A percentile compares a stretch with the other conserved stretches of the same genome.
Conservation (phyloP, 2,329 filamentous ascomycete genomes). For the Sclerotinia sclerotiorum region DNA sequence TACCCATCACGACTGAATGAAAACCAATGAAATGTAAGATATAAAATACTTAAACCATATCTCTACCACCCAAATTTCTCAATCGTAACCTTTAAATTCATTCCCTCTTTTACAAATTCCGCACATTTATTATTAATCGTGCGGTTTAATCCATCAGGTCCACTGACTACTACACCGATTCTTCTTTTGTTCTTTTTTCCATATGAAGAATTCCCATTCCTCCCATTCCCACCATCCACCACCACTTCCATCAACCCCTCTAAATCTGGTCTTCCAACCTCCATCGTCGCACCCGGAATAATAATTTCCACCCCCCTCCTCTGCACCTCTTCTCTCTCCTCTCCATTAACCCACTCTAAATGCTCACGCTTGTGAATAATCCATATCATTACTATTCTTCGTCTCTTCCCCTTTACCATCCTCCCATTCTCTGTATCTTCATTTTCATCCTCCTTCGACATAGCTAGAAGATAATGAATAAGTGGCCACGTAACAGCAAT, state of each 20-base stretch:
- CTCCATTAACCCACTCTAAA: constrained; percentile 52
- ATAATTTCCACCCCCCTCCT: constrained; percentile 52
- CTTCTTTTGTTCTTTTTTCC: constrained; percentile 40
- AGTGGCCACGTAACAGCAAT: constrained; percentile 65
- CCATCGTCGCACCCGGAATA: constrained; percentile 54
- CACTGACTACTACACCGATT: constrained; percentile 58
- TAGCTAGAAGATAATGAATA: constrained; percentile 49
- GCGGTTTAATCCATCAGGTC: constrained; percentile 62
- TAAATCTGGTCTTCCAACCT: constrained; percentile 56
- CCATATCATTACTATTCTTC: constrained; percentile 56
- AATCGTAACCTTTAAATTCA: constrained; percentile 53
- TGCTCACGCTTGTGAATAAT: constrained; percentile 56
- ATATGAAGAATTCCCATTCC: background rate
- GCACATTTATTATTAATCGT: constrained; percentile 60
- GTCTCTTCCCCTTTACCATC: constrained; percentile 26
- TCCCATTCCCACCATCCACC: constrained; percentile 27
- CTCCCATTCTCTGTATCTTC: constrained; percentile 30
- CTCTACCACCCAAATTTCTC: constrained; percentile 68
- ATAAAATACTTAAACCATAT: too few species aligned
- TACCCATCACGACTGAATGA: too few species aligned
- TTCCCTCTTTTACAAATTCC: constrained; percentile 48
- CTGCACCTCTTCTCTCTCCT: constrained; percentile 51
- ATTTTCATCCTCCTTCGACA: constrained; percentile 26
- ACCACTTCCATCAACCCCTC: constrained; percentile 45
- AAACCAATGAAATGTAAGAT: too few species aligned